A percentile compares a stretch with the other conserved stretches of the same genome.
phyloP scores from a whole-genome alignment of 108 stramenopile species.

The Pseudonitzschia multiseries region DNA sequence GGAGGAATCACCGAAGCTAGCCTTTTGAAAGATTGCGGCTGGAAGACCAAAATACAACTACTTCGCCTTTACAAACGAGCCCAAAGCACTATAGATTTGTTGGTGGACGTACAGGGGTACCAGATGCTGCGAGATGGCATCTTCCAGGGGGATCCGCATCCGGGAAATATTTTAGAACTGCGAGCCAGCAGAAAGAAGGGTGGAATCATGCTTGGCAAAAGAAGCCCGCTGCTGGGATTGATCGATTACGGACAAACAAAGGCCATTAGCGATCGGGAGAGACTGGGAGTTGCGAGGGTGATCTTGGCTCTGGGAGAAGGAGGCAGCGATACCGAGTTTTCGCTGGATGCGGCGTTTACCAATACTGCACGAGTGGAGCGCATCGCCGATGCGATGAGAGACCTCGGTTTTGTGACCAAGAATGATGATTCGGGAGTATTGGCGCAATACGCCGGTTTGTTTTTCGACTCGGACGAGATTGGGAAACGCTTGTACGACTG shows the following conservation, averaged over 20 bases:
- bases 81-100: slow-evolving; percentile 43
- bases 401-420: slow-evolving; percentile 56
- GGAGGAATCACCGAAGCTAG: neutral
- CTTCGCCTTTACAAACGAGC: slow-evolving; percentile 24
- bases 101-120: slow-evolving; percentile 71
- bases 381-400: slow-evolving; percentile 57
- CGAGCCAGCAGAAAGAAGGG: neutral
- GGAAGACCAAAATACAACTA: slow-evolving; percentile 24
- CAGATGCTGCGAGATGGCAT: slow-evolving; percentile 64
- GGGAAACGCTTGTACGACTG: slow-evolving; percentile 43
- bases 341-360: neutral
- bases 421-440: slow-evolving; percentile 45
- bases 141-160: slow-evolving; percentile 72
- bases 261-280: slow-evolving; percentile 42
- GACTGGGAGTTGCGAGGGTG: slow-evolving; percentile 52
- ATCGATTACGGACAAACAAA: slow-evolving; percentile 79
- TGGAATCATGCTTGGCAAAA: neutral
- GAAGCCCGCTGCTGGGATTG: slow-evolving; percentile 50
- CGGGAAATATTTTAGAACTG: slow-evolving; percentile 57
- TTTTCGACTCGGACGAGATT: slow-evolving; percentile 64
- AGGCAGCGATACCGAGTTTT: neutral
- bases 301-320: slow-evolving; percentile 48
- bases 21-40: neutral
- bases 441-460: slow-evolving; percentile 54
- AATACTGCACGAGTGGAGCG: slow-evolving; percentile 3